A percentile compares a stretch with the other conserved stretches of the same genome.
Conservation (phyloP, 169 alveolate species). For the Plasmodium vivax region DNA sequence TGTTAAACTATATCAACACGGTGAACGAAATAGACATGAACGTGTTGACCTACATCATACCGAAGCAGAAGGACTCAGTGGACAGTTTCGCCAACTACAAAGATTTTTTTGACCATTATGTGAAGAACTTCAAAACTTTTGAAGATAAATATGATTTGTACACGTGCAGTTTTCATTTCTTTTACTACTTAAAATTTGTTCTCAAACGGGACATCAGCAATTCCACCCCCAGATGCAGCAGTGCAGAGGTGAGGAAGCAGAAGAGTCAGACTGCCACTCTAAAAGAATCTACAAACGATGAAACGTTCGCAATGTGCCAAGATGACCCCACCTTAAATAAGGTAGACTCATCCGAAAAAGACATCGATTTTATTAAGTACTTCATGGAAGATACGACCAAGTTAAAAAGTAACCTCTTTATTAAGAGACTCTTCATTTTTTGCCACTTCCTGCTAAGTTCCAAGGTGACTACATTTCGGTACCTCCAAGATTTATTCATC, state of each 20-base stretch:
- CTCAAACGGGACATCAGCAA: not conserved
- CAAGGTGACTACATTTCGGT: constrained; percentile 63
- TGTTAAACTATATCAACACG: constrained; percentile 32
- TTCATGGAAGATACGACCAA: constrained; percentile 73
- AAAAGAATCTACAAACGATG: not conserved
- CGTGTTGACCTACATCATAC: constrained; percentile 47
- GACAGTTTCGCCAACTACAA: constrained; percentile 16
- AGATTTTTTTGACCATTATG: constrained; percentile 56
- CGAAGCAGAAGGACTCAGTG: constrained; percentile 19
- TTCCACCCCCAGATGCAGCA: not conserved
- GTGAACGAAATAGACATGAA: constrained; percentile 47
- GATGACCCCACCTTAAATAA: not conserved
- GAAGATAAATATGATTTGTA: constrained; percentile 64
- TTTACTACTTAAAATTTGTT: constrained; percentile 57
- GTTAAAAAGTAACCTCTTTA: constrained; percentile 68
- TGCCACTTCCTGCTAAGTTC: constrained; percentile 59
- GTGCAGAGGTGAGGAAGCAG: not conserved
- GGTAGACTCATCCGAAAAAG: constrained; percentile 6
- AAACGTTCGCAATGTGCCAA: not conserved
- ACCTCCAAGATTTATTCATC: constrained; percentile 50
- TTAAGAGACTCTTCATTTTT: constrained; percentile 58
- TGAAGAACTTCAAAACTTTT: constrained; percentile 32
- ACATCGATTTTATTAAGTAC: constrained; percentile 47
- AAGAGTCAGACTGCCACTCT: not conserved
- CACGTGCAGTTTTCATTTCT: constrained; percentile 73